Conservation (phyloP, 495 filamentous ascomycete species). For the Penicillium egyptiacum region DNA sequence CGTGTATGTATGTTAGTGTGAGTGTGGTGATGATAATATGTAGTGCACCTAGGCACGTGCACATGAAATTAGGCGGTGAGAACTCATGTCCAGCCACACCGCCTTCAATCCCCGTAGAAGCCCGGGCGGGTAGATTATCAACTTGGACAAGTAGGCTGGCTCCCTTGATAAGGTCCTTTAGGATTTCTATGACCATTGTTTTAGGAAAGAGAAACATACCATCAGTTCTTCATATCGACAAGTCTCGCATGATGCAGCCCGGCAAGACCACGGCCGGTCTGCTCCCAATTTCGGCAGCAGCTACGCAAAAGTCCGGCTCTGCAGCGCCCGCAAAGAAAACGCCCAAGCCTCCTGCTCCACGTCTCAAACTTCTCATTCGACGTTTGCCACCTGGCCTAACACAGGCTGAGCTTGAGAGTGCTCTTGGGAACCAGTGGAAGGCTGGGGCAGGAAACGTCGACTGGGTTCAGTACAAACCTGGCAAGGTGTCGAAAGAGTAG, state of each 20-base stretch:
- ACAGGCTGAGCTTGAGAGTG: constrained; percentile 69
- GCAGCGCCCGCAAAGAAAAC: constrained; percentile 40
- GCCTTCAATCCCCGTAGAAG: background rate
- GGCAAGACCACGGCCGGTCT: constrained; percentile 55
- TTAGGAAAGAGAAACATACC: background rate
- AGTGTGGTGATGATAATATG: too few species aligned
- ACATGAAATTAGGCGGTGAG: background rate
- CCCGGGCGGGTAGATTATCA: background rate
- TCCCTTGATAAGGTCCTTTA: background rate
- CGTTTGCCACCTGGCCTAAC: constrained; percentile 85
- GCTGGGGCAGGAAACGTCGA: constrained; percentile 75
- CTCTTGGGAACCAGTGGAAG: constrained; percentile 83
- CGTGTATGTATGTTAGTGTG: too few species aligned
- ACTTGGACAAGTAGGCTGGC: background rate
- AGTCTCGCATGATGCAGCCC: constrained; percentile 35
- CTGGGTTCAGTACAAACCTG: constrained; percentile 73
- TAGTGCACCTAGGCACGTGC: background rate
- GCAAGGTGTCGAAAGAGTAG: constrained; percentile 87
- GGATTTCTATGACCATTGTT: background rate
- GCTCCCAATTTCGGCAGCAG: constrained; percentile 57
- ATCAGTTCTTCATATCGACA: background rate
- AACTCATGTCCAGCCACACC: background rate
- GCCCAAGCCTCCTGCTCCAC: constrained; percentile 59
- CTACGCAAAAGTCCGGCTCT: constrained; percentile 57
- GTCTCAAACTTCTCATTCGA: constrained; percentile 82